Evolutionary conservation across 2,329 filamentous ascomycete species (phyloP), one percentile per base, ranked within the genome.

Genomic region (Coleophoma crateriformis): DNA sequence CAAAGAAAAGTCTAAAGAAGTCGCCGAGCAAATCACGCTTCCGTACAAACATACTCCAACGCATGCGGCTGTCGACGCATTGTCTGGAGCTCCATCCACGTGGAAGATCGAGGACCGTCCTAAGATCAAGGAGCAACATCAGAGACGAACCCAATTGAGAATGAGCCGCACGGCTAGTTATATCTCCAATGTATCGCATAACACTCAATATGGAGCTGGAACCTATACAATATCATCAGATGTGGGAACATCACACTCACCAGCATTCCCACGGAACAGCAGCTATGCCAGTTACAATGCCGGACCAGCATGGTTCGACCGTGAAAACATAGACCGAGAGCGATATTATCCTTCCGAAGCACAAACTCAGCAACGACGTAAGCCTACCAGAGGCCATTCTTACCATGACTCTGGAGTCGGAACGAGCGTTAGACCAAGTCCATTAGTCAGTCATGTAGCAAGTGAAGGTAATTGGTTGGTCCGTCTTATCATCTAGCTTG

Each of bases 1-100:
- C 67, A 39, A 73, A 76, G 56, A 72, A 75, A 71, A 73, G 53
- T 46, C 62, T 17, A 60, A 65, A 35, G 40, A 33, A 1, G 35
- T 38, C 11, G 15, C 35, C 35, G 35, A 22, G 11, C 20, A 44
- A 33, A n/a, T 14, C 4, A 51, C 51, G 4, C 54, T 67, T n/a
- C 71, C 76, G 12, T 84, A 85, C 64, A 75, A 69, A 47, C 81
- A 85, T 60, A 65, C 81, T 17, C 79, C 81, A n/a, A 82, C 71
- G 13, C 82, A 85, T 60, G 81, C 81, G 27, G 78, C 78, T 42
- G 62, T 71, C 12, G 81, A 85, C 64, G 79, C 81, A 40, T 65
- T 83, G 40, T 69, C 72, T 19, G 75, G 74, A 32, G 77, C 76
- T 3, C 79, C 79, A 10, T 68, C 74, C 1, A 73, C 69, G 54